Evolutionary conservation across 345 rosid species (phyloP), one percentile per base, ranked within the genome.

Genomic region (Eucalyptus decipiens): DNA sequence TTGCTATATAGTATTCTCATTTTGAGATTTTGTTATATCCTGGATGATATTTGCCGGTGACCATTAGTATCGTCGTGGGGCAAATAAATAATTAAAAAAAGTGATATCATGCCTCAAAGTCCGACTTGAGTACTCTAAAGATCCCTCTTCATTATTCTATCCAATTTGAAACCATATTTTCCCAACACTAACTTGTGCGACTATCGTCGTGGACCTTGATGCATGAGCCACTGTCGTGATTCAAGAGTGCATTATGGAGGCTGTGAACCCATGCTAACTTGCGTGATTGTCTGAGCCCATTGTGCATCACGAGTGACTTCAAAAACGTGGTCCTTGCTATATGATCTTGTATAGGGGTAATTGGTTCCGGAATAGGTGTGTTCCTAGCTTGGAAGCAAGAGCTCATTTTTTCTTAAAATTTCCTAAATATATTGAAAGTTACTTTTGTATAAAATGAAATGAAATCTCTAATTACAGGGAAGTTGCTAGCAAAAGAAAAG

Each of bases 31-130:
- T 50, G 0, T 50, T 6, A 0, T 50, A 50, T 50, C 0, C 15
- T 50, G 0, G 18, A 50, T 7, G 18, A 50, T 50, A 50, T 50
- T 15, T 15, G 0, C 7, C 7, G 1, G 52, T 15, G 18, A 50
- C 1, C 3, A 50, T 50, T 50, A 50, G 7, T 0, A 50, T 50
- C 7, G 0, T 50, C 15, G 7, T 50, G 52, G 7, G 52, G 7
- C 1, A 50, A 50, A 15, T 15, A 50, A 50, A 50, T 50, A 7
- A 0, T 50, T 50, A 50, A 50, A 50, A 0, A 50, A 50, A 50
- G 7, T 50, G 1, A 50, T 5, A 50, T 50, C 18, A 50, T 1
- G 0, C 52, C 1, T 50, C 1, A 15, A 50, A 50, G 0, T 50
- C 1, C 3, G 7, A 15, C 3, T 50, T 50, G 7, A 50, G 1